Evolutionary conservation across 2,329 filamentous ascomycete species (phyloP).

Genomic region (Paraphaeosphaeria minitans): DNA sequence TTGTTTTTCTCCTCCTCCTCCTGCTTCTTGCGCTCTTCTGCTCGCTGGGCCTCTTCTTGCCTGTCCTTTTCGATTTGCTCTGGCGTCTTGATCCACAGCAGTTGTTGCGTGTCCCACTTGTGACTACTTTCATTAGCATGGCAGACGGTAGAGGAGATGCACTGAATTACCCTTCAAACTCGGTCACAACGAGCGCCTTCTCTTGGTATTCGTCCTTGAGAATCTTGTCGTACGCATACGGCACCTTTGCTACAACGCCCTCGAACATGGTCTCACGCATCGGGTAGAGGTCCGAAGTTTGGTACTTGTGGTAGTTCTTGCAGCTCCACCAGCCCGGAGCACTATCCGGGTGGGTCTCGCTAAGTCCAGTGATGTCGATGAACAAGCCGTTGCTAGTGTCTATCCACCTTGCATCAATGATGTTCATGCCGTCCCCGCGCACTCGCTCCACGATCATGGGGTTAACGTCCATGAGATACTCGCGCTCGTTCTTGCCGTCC

Average conservation of each 20-base stretch:
- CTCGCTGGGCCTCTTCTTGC: constrained; percentile 12
- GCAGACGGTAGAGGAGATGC: background rate
- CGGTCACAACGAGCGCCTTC: constrained; percentile 64
- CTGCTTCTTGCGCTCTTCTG: constrained; percentile 19
- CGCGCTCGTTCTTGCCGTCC: constrained; percentile 48
- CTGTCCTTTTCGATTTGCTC: constrained; percentile 20
- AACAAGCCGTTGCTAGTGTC: constrained; percentile 77
- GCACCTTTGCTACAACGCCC: constrained; percentile 71
- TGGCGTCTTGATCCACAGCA: constrained; percentile 62
- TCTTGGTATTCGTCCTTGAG: constrained; percentile 68
- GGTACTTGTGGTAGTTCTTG: constrained; percentile 79
- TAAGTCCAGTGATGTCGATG: constrained; percentile 80
- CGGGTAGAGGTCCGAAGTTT: constrained; percentile 73
- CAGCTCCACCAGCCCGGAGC: constrained; percentile 73
- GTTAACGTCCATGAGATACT: constrained; percentile 79
- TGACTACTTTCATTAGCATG: constrained; percentile 54
- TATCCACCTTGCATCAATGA: constrained; percentile 86
- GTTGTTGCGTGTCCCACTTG: constrained; percentile 61
- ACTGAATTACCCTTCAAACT: constrained; percentile 63
- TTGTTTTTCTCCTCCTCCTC: constrained; percentile 11
- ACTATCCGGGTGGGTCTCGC: constrained; percentile 65
- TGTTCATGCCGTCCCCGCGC: constrained; percentile 71
- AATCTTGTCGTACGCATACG: constrained; percentile 70
- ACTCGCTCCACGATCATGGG: constrained; percentile 67
- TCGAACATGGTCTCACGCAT: constrained; percentile 76